Evolutionary conservation across 148 eudicot genomes (phyloP).

Genomic region (Chenopodium quinoa): DNA sequence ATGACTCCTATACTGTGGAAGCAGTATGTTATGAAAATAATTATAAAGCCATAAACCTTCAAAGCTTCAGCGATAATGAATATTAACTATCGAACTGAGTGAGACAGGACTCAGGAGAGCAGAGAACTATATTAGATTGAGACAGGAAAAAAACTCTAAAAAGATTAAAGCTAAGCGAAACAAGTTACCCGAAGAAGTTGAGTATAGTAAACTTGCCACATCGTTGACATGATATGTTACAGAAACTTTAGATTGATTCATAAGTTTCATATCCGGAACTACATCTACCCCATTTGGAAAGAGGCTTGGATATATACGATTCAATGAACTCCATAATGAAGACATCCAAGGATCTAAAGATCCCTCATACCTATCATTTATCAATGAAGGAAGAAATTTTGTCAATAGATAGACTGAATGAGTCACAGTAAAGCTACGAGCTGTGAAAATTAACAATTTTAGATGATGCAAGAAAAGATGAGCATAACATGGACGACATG

Average conservation of each 20-base stretch:
- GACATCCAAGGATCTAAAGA: constrained; percentile 98
- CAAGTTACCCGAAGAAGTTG: constrained; percentile 50
- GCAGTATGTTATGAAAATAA: neutral
- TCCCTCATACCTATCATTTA: constrained; percentile 71
- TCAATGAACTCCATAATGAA: constrained; percentile 60
- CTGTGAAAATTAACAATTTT: neutral
- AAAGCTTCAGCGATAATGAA: neutral
- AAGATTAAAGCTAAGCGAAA: neutral
- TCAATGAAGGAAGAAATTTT: constrained; percentile 15
- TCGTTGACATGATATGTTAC: constrained; percentile 50
- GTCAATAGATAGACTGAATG: constrained; percentile 5
- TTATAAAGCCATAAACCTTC: neutral
- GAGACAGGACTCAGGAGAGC: neutral
- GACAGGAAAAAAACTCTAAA: neutral
- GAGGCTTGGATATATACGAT: constrained; percentile 48
- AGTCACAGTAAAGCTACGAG: neutral
- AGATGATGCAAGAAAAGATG: neutral
- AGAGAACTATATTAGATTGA: neutral
- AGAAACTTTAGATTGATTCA: constrained; percentile 60
- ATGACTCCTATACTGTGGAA: neutral
- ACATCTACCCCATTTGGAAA: constrained; percentile 67
- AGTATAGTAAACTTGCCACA: constrained; percentile 27
- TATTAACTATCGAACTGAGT: neutral
- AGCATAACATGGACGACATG: neutral
- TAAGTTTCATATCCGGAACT: constrained; percentile 35